Percentiles rank a stretch among this genome's conserved stretches.
Conservation (phyloP, 2,329 filamentous ascomycete genomes). For the Ophiocordyceps camponoti-rufipedis region DNA sequence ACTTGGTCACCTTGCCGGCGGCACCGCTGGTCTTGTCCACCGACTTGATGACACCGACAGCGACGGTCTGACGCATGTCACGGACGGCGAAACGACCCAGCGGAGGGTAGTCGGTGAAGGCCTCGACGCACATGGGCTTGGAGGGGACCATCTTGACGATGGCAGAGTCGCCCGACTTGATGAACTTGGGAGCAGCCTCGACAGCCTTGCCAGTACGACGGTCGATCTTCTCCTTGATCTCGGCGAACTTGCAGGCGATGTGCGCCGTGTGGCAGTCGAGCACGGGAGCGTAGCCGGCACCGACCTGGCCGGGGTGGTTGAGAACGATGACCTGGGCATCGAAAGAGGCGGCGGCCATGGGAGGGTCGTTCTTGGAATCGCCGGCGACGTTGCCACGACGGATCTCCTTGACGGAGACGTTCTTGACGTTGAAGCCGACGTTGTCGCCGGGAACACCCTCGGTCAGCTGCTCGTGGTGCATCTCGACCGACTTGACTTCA, state of each 20-base stretch:
- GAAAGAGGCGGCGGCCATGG: conserved; percentile 78
- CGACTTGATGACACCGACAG: conserved; percentile 88
- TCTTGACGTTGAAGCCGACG: conserved; percentile 99
- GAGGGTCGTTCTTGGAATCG: conserved; percentile 99
- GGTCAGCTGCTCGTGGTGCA: conserved; percentile 98
- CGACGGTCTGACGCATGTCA: conserved; percentile 88
- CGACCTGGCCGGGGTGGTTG: conserved; percentile 99
- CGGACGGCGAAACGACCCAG: conserved; percentile 99
- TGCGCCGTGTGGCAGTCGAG: conserved; percentile 99
- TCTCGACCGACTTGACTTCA: conserved; percentile 99
- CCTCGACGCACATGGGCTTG: conserved; percentile 99
- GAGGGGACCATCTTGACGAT: conserved; percentile 99
- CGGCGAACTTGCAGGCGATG: conserved; percentile 99
- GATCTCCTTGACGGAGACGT: conserved; percentile 99
- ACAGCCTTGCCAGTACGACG: conserved; percentile 98
- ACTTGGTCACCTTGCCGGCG: conserved; percentile 52
- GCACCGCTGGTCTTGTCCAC: conserved; percentile 46
- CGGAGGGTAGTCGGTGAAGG: conserved; percentile 98
- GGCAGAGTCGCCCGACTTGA: conserved; percentile 99
- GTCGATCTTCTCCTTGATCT: conserved; percentile 99
- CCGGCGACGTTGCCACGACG: conserved; percentile 99
- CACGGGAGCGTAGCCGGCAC: conserved; percentile 96
- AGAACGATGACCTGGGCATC: conserved; percentile 99
- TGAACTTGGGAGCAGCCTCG: conserved; percentile 90
- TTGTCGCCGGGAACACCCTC: conserved; percentile 98